Evolutionary conservation across 2,329 filamentous ascomycete genomes (phyloP).

Genomic region (Colletotrichum sp.): DNA sequence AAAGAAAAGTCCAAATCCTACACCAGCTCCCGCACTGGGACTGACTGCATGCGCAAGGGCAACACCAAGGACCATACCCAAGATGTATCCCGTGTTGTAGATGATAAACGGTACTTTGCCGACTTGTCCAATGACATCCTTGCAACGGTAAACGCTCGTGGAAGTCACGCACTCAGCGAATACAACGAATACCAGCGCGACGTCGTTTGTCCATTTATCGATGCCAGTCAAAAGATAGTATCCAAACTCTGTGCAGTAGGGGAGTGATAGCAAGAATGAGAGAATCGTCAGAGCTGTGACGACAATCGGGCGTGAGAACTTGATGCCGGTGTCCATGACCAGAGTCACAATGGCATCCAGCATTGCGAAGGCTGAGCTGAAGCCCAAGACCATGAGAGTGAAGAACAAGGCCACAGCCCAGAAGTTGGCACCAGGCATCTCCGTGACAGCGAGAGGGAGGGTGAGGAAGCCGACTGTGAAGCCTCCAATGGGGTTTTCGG

Average conservation of each 20-base stretch:
- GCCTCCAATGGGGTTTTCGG: constrained; percentile 49
- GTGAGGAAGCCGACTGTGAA: constrained; percentile 66
- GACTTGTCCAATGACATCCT: constrained; percentile 48
- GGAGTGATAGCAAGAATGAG: constrained; percentile 59
- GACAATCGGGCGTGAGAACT: constrained; percentile 49
- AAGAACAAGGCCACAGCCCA: constrained; percentile 66
- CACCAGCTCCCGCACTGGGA: constrained; percentile 51
- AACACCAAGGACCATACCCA: constrained; percentile 57
- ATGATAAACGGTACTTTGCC: constrained; percentile 46
- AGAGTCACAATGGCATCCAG: constrained; percentile 61
- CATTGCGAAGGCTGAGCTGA: constrained; percentile 65
- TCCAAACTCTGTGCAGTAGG: constrained; percentile 63
- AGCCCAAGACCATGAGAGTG: constrained; percentile 62
- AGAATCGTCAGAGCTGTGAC: constrained; percentile 53
- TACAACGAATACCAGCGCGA: constrained; percentile 59
- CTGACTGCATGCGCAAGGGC: constrained; percentile 51
- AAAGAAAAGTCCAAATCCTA: constrained; percentile 58
- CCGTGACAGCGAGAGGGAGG: constrained; percentile 57
- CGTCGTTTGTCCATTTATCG: constrained; percentile 61
- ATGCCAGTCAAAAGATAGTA: constrained; percentile 60
- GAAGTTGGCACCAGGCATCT: constrained; percentile 63
- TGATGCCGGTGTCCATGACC: constrained; percentile 56
- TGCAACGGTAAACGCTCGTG: constrained; percentile 59
- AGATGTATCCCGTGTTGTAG: constrained; percentile 58
- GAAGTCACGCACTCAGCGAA: constrained; percentile 56